Base-by-base conservation (phyloP, 1,284 basidiomycete genomes). In the Malassezia slooffiae region DNA sequence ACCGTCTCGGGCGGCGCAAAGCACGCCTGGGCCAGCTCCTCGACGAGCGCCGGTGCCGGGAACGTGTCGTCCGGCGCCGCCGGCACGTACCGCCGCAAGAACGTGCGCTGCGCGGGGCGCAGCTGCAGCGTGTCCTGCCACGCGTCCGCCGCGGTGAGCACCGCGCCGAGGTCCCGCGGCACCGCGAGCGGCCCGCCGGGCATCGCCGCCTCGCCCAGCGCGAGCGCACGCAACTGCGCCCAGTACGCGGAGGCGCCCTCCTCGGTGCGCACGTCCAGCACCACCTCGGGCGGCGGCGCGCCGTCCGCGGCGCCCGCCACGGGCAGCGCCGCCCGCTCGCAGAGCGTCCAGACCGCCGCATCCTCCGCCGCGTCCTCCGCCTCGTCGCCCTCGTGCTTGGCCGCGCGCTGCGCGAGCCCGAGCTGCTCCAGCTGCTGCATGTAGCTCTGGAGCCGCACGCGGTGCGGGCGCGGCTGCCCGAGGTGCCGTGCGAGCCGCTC, bases 1-100 rank as follows among this genome's bases (percentile, higher is more conserved):
- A 83, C 72, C 12, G 71, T 73, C 0, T 73, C 67, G 31, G 60
- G 58, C 3, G 83, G 81, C 11, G 80, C 79, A 53, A 77, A 77
- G 37, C 74, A 72, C 27, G 79, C 71, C 64, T 75, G 74, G 13
- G 57, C 57, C 21, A 60, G 16, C 12, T 51, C 52, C 11, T 17
- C 21, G 10, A 44, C 16, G 6, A 40, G 34, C 7, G 28, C 39
- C 24, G 7, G 7, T 26, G 24, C 7, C 12, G 24, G 8, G 24
- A 7, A 7, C 24, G 24, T 12, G 28, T 41, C 39, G 15, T 10
- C 23, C 5, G 39, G 39, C 30, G 17, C 31, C 2, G 21, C 23
- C 24, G 5, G 31, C 23, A 21, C 23, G 35, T 42, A 48, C 16
- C 46, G 39, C 19, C 30, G 39, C 22, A 48, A 23, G 30, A 48